Base-by-base conservation (phyloP, 2,329 filamentous ascomycete species). In the Claviceps maximensis region DNA sequence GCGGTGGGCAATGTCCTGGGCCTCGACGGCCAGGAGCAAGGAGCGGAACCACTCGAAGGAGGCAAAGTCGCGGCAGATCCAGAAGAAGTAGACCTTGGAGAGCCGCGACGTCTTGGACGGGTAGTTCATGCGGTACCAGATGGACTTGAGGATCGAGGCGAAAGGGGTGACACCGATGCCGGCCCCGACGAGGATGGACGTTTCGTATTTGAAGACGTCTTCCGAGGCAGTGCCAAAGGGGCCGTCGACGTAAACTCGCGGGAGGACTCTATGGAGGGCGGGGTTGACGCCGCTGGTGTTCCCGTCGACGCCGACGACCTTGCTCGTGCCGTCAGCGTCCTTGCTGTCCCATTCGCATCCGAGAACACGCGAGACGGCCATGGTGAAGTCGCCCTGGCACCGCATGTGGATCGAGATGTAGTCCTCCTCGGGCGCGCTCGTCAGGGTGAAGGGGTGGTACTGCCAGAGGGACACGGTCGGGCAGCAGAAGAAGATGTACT, bases 121-220 rank as follows among this genome's bases (percentile, higher is more conserved):
- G 69, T 88, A 90, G 75, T 89, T 91, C 84, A 91, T 89, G 49
- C 87, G 82, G 74, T 93, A 94, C 88, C 88, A 94, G 70, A 94
- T 91, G 51, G 85, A 89, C 75, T 94, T 94, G 63, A 91, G 77
- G 60, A 91, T 90, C 0, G 86, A 89, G 13, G 87, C 87, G 70
- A 89, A 91, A 0, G 87, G 87, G n/a, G 87, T 91, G 13, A 90
- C 86, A 58, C 87, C 87, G 58, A 91, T 91, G 67, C 87, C 87
- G 1, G 86, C 87, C 55, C 87, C 87, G 55, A 86, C 84, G n/a
- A 91, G 78, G 27, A 90, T 74, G 6, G 86, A 80, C 41, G 88
- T 77, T 69, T 91, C 87, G 66, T 89, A 90, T 69, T 90, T 93
- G 76, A 93, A 93, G 47, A 94, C 87, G 61, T 93, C 87, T 64